A percentile compares a stretch with the other conserved stretches of the same genome.
These are phyloP conservation scores for Chimonanthus praecox DNA, from an alignment of 164 flowering plant species.

Conservation along the genomic window DNA sequence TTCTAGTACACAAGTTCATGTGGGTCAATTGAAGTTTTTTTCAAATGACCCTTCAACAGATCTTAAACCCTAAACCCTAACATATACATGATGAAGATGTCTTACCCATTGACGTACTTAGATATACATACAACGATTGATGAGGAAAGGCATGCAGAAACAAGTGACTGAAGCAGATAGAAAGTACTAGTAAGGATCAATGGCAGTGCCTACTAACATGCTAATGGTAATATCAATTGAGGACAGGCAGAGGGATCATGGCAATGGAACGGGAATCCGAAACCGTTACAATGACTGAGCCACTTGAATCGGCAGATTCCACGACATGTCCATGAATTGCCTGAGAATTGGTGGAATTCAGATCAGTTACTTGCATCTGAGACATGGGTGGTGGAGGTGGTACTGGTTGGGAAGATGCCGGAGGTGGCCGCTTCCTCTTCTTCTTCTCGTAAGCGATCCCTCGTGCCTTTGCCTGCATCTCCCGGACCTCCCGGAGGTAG, in stretches of 20 bases:
- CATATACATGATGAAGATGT: neutral
- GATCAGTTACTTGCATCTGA: neutral
- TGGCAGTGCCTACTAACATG: neutral
- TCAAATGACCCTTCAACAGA: neutral
- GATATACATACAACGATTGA: neutral
- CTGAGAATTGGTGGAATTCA: neutral
- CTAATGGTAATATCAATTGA: neutral
- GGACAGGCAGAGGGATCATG: slow-evolving; percentile 2
- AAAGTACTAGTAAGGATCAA: neutral
- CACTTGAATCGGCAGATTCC: neutral
- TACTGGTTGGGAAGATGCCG: slow-evolving; percentile 6
- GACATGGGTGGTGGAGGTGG: slow-evolving; percentile 2
- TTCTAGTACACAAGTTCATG: neutral
- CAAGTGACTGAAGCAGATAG: neutral
- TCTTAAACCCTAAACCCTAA: neutral
- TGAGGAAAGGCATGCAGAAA: no score
- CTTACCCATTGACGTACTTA: neutral
- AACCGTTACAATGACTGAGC: neutral
- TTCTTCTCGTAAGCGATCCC: slow-evolving; percentile 78
- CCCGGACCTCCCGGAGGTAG: slow-evolving; percentile 59
- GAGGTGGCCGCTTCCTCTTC: slow-evolving; percentile 40
- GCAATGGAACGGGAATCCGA: neutral
- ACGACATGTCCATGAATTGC: neutral
- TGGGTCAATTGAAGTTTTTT: neutral
- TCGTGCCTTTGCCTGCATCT: slow-evolving; percentile 57